A percentile compares a stretch with the other conserved stretches of the same genome.
These are phyloP conservation scores for Fusarium neocosmosporiellum DNA, from an alignment of 2,329 filamentous ascomycete genomes.

Conservation along the genomic window DNA sequence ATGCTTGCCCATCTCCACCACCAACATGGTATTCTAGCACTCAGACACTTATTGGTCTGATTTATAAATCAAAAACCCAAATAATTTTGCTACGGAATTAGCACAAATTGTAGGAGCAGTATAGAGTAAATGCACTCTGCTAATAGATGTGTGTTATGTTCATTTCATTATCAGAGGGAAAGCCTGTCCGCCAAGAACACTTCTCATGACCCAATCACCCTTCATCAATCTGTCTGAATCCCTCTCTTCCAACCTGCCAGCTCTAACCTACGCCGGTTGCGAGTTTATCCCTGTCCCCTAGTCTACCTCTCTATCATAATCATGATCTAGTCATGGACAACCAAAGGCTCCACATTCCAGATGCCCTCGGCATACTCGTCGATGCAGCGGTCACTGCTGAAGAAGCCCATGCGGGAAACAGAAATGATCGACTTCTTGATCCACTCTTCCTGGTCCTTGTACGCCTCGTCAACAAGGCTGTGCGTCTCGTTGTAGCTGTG, in stretches of 20 bases:
- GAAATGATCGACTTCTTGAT: constrained; percentile 88
- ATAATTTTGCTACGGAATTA: not conserved
- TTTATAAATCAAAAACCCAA: not conserved
- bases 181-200: constrained; percentile 17
- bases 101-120: not conserved
- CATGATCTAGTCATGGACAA: constrained; percentile 52
- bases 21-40: not conserved
- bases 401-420: constrained; percentile 96
- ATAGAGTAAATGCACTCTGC: not conserved
- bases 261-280: constrained; percentile 8
- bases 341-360: constrained; percentile 93
- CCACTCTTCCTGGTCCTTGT: constrained; percentile 93
- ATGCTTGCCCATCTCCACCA: not conserved
- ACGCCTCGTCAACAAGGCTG: constrained; percentile 88
- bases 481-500: constrained; percentile 94
- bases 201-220: constrained; percentile 14
- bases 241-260: constrained; percentile 10
- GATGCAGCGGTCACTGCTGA: constrained; percentile 94
- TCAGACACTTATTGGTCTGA: not conserved
- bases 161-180: constrained; percentile 28
- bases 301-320: constrained; percentile 16
- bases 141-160: constrained; percentile 14
- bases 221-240: constrained; percentile 27
- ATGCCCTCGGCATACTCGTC: constrained; percentile 97
- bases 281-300: constrained; percentile 23